Conservation (phyloP, 257 asterid species). For the Nicotiana tomentosiformis region DNA sequence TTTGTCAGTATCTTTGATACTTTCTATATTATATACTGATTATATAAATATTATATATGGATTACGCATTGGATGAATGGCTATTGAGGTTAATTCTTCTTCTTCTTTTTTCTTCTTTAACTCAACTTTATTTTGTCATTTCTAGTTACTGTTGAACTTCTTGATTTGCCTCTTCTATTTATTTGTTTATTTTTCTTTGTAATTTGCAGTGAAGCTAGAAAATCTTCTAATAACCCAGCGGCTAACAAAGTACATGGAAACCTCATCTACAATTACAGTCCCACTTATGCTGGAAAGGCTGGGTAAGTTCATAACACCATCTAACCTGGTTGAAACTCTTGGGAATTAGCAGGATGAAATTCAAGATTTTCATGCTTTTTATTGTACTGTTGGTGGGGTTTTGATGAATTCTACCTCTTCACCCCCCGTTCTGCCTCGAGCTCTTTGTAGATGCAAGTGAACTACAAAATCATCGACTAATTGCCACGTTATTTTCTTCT, state of each 20-base stretch:
- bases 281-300: slow-evolving; percentile 81
- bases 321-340: neutral
- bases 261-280: slow-evolving; percentile 82
- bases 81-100: too few species aligned
- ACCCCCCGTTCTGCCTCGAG: slow-evolving; percentile 6
- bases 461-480: neutral
- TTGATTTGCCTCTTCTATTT: neutral
- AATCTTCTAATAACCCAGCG: slow-evolving; percentile 63
- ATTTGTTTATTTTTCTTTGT: neutral
- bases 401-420: slow-evolving; percentile 91
- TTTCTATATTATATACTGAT: too few species aligned
- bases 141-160: neutral
- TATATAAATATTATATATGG: too few species aligned
- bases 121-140: slow-evolving; percentile 30
- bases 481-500: too few species aligned
- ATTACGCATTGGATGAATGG: too few species aligned
- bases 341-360: neutral
- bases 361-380: neutral
- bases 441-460: neutral
- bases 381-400: slow-evolving; percentile 62
- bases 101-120: too few species aligned
- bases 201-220: slow-evolving; percentile 77
- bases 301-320: slow-evolving; percentile 38
- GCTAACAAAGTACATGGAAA: slow-evolving; percentile 55
- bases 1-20: too few species aligned